Conservation (phyloP, 1,139 yeast genomes). For the Arxiozyma heterogenica region DNA sequence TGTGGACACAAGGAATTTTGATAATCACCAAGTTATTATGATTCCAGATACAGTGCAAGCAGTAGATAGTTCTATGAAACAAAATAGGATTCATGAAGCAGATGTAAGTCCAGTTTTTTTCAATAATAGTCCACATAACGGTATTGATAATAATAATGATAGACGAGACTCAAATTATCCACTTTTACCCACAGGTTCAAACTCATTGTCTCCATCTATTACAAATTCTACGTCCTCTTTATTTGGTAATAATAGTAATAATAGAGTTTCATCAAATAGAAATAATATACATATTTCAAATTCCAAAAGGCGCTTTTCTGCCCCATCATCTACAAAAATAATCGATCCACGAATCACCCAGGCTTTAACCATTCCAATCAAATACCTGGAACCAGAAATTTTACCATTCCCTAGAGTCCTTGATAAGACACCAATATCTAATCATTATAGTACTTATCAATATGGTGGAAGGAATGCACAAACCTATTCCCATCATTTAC, state of each 20-base stretch:
- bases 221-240: slow-evolving; percentile 11
- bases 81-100: neutral
- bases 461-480: neutral
- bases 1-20: slow-evolving; percentile 62
- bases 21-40: slow-evolving; percentile 67
- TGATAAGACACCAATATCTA: slow-evolving; percentile 14
- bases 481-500: neutral
- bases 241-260: slow-evolving; percentile 4
- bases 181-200: neutral
- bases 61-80: slow-evolving; percentile 5
- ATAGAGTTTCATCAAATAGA: neutral
- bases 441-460: slow-evolving; percentile 2
- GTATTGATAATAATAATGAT: neutral
- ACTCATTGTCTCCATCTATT: slow-evolving; percentile 1
- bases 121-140: neutral
- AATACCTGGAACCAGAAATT: slow-evolving; percentile 26
- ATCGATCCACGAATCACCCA: slow-evolving; percentile 26
- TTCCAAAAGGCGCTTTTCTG: slow-evolving; percentile 5
- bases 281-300: neutral
- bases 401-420: slow-evolving; percentile 27
- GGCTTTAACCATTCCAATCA: slow-evolving; percentile 23
- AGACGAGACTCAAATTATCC: neutral
- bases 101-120: neutral
- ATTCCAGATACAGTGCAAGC: slow-evolving; percentile 34
- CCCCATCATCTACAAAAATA: slow-evolving; percentile 4